Evolutionary conservation across 768 basidiomycete genomes (phyloP).

Genomic region (Tylopilus cervinicoccineus): DNA sequence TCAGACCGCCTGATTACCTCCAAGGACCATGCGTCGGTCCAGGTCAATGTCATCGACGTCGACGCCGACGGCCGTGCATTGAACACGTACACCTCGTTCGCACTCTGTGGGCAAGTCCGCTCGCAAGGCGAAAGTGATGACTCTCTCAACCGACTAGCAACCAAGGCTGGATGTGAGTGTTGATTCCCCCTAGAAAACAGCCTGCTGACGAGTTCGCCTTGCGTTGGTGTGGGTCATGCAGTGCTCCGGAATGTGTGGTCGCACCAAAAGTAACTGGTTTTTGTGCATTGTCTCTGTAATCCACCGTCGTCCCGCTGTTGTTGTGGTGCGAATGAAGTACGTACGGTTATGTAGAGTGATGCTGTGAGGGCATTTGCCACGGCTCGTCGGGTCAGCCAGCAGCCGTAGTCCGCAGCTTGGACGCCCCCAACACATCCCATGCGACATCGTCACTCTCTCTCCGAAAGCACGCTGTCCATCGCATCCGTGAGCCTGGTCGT

Average conservation of each 20-base stretch:
- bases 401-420: slow-evolving; percentile 7
- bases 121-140: slow-evolving; percentile 96
- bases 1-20: slow-evolving; percentile 96
- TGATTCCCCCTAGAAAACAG: background rate
- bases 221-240: slow-evolving; percentile 30
- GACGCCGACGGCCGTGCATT: slow-evolving; percentile 83
- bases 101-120: slow-evolving; percentile 90
- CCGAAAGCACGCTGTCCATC: slow-evolving; percentile 45
- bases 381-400: slow-evolving; percentile 6
- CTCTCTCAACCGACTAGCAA: slow-evolving; percentile 93
- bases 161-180: slow-evolving; percentile 87
- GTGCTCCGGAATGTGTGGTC: slow-evolving; percentile 97
- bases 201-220: slow-evolving; percentile 7
- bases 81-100: slow-evolving; percentile 82
- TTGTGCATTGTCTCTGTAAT: slow-evolving; percentile 17
- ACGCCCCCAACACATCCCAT: slow-evolving; percentile 10
- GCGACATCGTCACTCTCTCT: slow-evolving; percentile 32
- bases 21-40: slow-evolving; percentile 98
- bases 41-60: slow-evolving; percentile 92
- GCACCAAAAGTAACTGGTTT: slow-evolving; percentile 72
- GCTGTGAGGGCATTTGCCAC: too few relatives aligned
- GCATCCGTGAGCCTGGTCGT: slow-evolving; percentile 39
- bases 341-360: too few relatives aligned
- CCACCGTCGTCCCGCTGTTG: too few relatives aligned
- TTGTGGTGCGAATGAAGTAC: too few relatives aligned